Evolutionary conservation across 768 basidiomycete species (phyloP).

Genomic region (Leccinum truebloodii): DNA sequence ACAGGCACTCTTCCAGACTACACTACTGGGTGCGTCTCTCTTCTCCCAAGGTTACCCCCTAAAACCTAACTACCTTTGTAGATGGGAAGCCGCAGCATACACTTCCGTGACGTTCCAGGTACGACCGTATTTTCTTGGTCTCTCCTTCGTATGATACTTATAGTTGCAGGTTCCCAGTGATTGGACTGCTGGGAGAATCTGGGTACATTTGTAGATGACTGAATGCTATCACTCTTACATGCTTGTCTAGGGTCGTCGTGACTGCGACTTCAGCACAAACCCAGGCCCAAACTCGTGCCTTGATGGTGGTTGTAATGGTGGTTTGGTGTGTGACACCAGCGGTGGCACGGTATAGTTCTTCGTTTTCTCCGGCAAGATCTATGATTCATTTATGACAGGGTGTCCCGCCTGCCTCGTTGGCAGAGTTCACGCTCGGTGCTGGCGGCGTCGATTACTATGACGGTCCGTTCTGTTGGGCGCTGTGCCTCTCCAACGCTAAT

Average conservation of each 20-base stretch:
- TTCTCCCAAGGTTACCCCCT: not conserved
- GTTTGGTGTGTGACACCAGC: slow-evolving; percentile 50
- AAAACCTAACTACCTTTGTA: slow-evolving; percentile 13
- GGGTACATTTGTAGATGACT: slow-evolving; percentile 41
- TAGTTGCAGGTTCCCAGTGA: slow-evolving; percentile 52
- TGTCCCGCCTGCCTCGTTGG: slow-evolving; percentile 68
- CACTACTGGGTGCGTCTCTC: slow-evolving; percentile 43
- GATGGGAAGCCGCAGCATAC: slow-evolving; percentile 36
- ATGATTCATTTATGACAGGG: slow-evolving; percentile 37
- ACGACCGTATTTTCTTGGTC: not conserved
- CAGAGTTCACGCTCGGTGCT: slow-evolving; percentile 62
- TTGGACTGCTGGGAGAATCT: slow-evolving; percentile 66
- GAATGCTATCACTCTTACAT: not conserved
- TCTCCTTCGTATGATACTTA: not conserved
- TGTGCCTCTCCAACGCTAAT: not conserved
- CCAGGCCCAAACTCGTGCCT: slow-evolving; percentile 58
- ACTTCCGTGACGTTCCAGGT: slow-evolving; percentile 32
- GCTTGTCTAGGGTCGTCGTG: slow-evolving; percentile 43
- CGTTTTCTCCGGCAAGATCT: not conserved
- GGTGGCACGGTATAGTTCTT: slow-evolving; percentile 42
- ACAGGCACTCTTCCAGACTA: slow-evolving; percentile 47
- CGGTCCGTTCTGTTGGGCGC: slow-evolving; percentile 35
- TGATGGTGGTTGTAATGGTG: slow-evolving; percentile 70
- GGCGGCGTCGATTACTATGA: slow-evolving; percentile 59
- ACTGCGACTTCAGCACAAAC: slow-evolving; percentile 60